Conservation (phyloP, 306 rosid genomes). For the Pachyrhizus erosus region DNA sequence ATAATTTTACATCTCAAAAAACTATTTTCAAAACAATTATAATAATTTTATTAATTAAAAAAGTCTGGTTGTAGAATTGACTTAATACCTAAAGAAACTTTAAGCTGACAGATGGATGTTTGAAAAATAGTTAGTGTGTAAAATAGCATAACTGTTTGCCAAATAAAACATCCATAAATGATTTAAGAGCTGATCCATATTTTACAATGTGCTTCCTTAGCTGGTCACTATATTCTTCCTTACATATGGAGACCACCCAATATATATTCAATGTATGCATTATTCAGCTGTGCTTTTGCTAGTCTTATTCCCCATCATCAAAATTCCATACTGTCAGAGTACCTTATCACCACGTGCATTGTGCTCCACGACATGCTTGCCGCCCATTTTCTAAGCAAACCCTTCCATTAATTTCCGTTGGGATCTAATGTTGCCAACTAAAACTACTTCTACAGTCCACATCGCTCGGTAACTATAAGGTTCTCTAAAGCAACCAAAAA, state of each 20-base stretch:
- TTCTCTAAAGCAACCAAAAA: not conserved
- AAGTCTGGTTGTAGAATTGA: too few relatives aligned
- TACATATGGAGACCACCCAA: conserved; percentile 10
- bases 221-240: not conserved
- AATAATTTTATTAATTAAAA: too few relatives aligned
- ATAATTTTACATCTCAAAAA: not conserved
- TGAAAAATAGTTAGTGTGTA: too few relatives aligned
- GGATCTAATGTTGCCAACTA: conserved; percentile 14
- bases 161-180: not conserved
- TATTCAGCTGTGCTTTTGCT: not conserved
- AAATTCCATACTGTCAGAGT: conserved; percentile 28
- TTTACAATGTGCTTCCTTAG: conserved; percentile 14
- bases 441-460: conserved; percentile 1
- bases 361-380: conserved; percentile 28
- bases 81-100: too few relatives aligned
- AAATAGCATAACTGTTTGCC: not conserved
- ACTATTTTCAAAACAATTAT: not conserved
- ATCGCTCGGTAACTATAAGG: not conserved
- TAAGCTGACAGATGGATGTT: too few relatives aligned
- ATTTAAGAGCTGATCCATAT: not conserved
- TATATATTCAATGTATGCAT: not conserved
- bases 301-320: conserved; percentile 44
- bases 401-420: conserved; percentile 7
- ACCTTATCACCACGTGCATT: conserved; percentile 38
- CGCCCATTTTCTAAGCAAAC: conserved; percentile 5